These are phyloP conservation scores for Peziza echinospora DNA, from an alignment of 495 filamentous ascomycete genomes.

Conservation along the genomic window DNA sequence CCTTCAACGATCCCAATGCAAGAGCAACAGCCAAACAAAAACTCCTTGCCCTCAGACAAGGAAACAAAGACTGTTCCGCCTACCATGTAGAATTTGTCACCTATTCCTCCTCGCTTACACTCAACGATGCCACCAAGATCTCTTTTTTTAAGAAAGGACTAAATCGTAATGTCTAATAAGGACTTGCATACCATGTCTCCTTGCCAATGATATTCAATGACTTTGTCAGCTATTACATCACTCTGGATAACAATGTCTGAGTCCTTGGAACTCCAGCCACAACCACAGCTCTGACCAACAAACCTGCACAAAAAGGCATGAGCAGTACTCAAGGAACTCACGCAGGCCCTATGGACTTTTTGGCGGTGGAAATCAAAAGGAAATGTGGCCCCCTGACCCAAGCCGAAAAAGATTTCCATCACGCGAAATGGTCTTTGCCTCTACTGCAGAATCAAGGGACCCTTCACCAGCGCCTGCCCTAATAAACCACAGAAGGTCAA, in stretches of 20 bases:
- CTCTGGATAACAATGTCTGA: background rate
- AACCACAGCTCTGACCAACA: background rate
- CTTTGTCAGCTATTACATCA: background rate
- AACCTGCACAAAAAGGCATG: background rate
- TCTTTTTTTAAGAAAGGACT: background rate
- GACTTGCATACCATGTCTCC: background rate
- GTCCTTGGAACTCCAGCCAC: background rate
- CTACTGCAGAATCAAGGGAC: background rate
- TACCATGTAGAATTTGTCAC: no score
- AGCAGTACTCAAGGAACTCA: background rate
- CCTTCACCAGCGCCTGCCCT: background rate
- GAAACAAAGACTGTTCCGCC: background rate
- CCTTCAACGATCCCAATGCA: background rate
- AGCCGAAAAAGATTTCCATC: background rate
- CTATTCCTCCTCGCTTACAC: background rate
- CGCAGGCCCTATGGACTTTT: background rate
- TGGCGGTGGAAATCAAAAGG: no score
- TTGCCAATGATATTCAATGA: background rate
- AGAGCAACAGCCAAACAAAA: background rate
- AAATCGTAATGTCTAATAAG: background rate
- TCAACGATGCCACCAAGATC: background rate
- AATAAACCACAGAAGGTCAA: no score
- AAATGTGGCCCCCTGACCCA: background rate
- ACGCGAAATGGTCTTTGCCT: background rate
- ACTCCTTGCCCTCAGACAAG: background rate